A percentile compares a stretch with the other conserved stretches of the same genome.
phyloP scores from a whole-genome alignment of 495 filamentous ascomycete genomes.

The Lepraria neglecta region DNA sequence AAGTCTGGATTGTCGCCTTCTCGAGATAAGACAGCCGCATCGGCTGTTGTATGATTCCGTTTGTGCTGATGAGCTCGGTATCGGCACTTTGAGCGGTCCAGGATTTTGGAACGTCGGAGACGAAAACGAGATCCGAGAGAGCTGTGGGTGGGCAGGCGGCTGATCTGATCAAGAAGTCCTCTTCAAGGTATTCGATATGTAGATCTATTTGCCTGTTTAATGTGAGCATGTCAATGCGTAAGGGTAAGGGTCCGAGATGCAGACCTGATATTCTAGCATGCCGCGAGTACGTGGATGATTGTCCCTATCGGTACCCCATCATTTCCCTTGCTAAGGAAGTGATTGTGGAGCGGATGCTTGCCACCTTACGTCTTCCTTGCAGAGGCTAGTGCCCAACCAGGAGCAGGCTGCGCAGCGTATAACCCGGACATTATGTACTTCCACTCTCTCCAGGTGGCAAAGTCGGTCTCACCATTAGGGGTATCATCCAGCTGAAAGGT shows the following conservation, averaged over 20 bases:
- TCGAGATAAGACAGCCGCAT: conserved; percentile 1
- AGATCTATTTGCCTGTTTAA: conserved; percentile 1
- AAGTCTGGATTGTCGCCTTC: background rate
- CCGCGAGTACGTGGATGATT: conserved; percentile 12
- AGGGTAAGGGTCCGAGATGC: background rate
- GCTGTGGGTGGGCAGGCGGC: conserved; percentile 1
- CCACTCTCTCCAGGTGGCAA: conserved; percentile 36
- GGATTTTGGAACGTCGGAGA: conserved; percentile 13
- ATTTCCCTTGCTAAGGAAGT: background rate
- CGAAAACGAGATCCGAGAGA: conserved; percentile 7
- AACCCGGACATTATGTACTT: conserved; percentile 26
- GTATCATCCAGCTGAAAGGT: conserved; percentile 22
- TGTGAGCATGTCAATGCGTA: background rate
- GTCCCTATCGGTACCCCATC: conserved; percentile 8
- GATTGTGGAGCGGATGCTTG: background rate
- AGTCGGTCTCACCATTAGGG: conserved; percentile 13
- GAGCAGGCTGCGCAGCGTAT: background rate
- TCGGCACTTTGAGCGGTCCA: conserved; percentile 10
- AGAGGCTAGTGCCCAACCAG: background rate
- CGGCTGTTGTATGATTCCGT: background rate
- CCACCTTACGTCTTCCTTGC: background rate
- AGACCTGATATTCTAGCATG: conserved; percentile 19
- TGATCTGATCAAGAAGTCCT: conserved; percentile 2
- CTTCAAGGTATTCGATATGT: background rate
- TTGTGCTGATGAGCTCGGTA: background rate